These are phyloP conservation scores for Hypericum perforatum DNA, from an alignment of 345 rosid genomes.

Conservation along the genomic window DNA sequence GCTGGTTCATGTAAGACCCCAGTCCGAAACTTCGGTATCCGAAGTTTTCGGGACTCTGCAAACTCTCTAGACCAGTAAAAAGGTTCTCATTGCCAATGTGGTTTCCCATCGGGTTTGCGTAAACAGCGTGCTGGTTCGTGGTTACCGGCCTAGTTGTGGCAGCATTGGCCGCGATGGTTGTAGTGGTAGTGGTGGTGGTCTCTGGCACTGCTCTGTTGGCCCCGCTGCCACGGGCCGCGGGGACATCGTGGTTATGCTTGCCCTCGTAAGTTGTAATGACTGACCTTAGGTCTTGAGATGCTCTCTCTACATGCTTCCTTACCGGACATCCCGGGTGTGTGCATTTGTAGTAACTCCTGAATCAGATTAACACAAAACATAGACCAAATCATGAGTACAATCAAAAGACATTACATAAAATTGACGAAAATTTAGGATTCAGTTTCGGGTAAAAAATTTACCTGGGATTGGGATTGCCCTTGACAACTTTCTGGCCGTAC, in stretches of 20 bases:
- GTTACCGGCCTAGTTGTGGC: conserved; percentile 22
- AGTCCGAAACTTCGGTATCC: conserved; percentile 33
- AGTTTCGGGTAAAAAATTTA: conserved; percentile 14
- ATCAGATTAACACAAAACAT: neutral
- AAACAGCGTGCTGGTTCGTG: conserved; percentile 3
- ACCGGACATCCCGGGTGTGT: conserved; percentile 75
- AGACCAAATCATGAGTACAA: neutral
- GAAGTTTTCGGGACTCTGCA: conserved; percentile 27
- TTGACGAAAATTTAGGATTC: too few relatives aligned
- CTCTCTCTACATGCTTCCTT: conserved; percentile 87
- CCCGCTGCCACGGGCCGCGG: conserved; percentile 68
- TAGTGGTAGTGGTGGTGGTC: conserved; percentile 9
- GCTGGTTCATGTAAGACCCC: conserved; percentile 35
- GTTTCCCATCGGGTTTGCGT: too few relatives aligned
- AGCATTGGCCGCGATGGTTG: conserved; percentile 7
- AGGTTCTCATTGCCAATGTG: conserved; percentile 8
- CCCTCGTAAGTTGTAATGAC: conserved; percentile 96
- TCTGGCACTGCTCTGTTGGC: conserved; percentile 25
- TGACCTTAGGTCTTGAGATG: conserved; percentile 63
- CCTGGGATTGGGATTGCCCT: conserved; percentile 96
- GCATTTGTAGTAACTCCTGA: conserved; percentile 85
- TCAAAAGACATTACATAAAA: too few relatives aligned
- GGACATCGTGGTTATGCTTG: conserved; percentile 85
- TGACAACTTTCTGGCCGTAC: conserved; percentile 94
- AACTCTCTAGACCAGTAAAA: conserved; percentile 32